A percentile compares a stretch with the other conserved stretches of the same genome.
Conservation (phyloP, 139 green algal genomes). For the Closterium sp. region DNA sequence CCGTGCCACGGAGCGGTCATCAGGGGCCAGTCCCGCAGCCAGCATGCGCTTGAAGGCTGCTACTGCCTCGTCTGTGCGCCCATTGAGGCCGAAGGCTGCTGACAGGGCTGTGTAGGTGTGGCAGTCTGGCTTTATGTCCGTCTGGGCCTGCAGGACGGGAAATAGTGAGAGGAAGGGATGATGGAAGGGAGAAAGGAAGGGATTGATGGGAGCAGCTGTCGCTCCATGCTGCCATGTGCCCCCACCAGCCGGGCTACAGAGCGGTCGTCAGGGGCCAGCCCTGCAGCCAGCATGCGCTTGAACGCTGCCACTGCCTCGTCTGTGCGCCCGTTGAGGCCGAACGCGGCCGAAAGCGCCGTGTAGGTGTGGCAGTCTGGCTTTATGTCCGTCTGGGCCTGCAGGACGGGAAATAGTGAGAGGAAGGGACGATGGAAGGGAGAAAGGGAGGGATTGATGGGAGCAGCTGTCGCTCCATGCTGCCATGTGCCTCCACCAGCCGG, state of each 20-base stretch:
- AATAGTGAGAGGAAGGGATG: not conserved
- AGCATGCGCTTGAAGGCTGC: not conserved
- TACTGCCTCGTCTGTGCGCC: constrained; percentile 2
- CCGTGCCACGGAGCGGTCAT: not conserved
- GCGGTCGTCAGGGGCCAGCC: not conserved
- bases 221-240: too few species aligned
- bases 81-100: not conserved
- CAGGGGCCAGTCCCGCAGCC: not conserved
- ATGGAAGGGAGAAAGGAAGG: too few species aligned
- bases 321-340: not conserved
- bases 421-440: too few species aligned
- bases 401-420: too few species aligned
- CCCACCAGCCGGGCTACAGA: constrained; percentile 5
- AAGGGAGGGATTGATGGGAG: too few species aligned
- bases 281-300: not conserved
- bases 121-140: constrained; percentile 1
- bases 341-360: constrained; percentile 31
- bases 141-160: not conserved
- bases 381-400: not conserved
- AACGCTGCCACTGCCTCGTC: constrained; percentile 19
- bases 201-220: too few species aligned
- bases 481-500: constrained; percentile 10
- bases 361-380: constrained; percentile 7
- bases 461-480: too few species aligned
- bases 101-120: constrained; percentile 26